Conservation (phyloP, 1,284 basidiomycete species). For the Apiotrichum domesticum region DNA sequence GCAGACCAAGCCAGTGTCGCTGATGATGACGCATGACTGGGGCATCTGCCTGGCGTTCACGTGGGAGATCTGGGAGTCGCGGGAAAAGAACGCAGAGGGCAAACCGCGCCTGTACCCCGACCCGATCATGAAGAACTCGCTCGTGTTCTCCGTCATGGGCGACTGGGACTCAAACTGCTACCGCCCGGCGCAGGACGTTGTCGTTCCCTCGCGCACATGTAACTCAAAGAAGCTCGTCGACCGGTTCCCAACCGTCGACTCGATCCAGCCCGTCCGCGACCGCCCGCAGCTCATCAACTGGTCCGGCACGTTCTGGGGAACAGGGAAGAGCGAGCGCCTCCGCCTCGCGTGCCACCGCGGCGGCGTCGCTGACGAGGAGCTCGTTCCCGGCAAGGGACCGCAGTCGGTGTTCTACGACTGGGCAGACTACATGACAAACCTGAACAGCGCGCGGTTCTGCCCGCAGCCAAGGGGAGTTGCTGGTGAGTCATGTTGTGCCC, state of each 20-base stretch:
- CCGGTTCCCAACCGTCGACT: slow-evolving; percentile 28
- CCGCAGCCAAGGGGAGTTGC: slow-evolving; percentile 47
- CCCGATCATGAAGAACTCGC: slow-evolving; percentile 36
- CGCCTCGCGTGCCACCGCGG: slow-evolving; percentile 41
- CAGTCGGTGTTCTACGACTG: slow-evolving; percentile 34
- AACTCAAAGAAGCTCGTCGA: slow-evolving; percentile 27
- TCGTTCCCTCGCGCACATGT: slow-evolving; percentile 45
- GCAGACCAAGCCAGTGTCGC: slow-evolving; percentile 31
- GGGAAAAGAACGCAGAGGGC: slow-evolving; percentile 14
- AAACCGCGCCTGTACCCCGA: slow-evolving; percentile 31
- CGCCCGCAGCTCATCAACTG: slow-evolving; percentile 37
- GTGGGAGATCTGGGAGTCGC: slow-evolving; percentile 45
- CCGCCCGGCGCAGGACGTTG: slow-evolving; percentile 45
- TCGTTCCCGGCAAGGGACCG: slow-evolving; percentile 36
- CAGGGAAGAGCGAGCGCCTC: slow-evolving; percentile 42
- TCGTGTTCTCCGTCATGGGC: slow-evolving; percentile 45
- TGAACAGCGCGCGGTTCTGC: slow-evolving; percentile 47
- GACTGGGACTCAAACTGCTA: slow-evolving; percentile 45
- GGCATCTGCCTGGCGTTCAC: slow-evolving; percentile 45
- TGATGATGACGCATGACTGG: slow-evolving; percentile 50
- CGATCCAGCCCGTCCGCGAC: slow-evolving; percentile 34
- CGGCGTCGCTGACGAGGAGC: slow-evolving; percentile 34
- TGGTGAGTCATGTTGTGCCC: slow-evolving; percentile 21
- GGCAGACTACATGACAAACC: slow-evolving; percentile 46
- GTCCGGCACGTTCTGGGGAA: slow-evolving; percentile 47